Evolutionary conservation across 768 basidiomycete genomes (phyloP).

Genomic region (Xerocomus spinulosus): DNA sequence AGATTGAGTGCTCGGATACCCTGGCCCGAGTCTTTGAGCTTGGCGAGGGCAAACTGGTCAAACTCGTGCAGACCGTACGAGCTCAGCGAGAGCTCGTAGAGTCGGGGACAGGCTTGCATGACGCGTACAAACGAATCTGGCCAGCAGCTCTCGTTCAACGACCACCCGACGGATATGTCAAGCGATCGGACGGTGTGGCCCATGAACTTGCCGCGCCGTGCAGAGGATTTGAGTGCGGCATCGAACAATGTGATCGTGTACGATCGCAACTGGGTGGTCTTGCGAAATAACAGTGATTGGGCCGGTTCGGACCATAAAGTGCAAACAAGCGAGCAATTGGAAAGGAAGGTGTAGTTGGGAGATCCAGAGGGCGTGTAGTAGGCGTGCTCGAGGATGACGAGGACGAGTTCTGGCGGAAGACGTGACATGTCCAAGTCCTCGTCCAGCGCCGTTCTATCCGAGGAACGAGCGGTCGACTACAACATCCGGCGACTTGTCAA

Average conservation of each 20-base stretch:
- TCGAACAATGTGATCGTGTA: constrained; percentile 8
- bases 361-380: constrained; percentile 20
- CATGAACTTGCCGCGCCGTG: constrained; percentile 12
- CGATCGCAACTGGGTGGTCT: constrained; percentile 8
- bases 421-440: not conserved
- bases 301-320: constrained; percentile 26
- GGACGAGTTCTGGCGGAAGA: constrained; percentile 11
- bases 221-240: constrained; percentile 14
- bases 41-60: constrained; percentile 20
- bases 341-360: constrained; percentile 16
- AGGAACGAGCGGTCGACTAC: too few relatives aligned
- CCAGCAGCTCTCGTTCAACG: constrained; percentile 1
- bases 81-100: constrained; percentile 34
- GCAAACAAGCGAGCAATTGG: constrained; percentile 25
- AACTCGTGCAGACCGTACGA: constrained; percentile 28
- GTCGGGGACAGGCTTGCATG: constrained; percentile 25
- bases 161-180: constrained; percentile 15
- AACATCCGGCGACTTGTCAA: too few relatives aligned
- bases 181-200: constrained; percentile 21
- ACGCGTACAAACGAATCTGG: constrained; percentile 12
- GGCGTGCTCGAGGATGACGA: constrained; percentile 19
- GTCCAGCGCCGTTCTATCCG: not conserved
- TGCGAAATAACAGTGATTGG: constrained; percentile 28
- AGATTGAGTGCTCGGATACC: constrained; percentile 33
- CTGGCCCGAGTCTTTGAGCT: constrained; percentile 20